Base-by-base conservation (phyloP, 208 protist genomes). In the Strigomonas culicis region DNA sequence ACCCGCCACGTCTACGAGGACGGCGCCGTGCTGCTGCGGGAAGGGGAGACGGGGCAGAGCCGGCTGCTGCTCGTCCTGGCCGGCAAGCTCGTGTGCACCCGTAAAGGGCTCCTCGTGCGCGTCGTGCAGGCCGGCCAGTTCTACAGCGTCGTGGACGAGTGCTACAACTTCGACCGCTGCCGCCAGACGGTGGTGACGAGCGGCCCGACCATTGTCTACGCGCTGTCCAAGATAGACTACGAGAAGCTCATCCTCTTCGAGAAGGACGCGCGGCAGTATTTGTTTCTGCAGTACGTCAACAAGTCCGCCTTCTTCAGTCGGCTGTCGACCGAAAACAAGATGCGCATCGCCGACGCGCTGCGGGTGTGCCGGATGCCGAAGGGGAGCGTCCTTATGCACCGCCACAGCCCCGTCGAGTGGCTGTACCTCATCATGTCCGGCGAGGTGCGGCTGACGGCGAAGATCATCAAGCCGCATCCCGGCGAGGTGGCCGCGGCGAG, bases 371-470 rank as follows among this genome's bases (percentile, higher is more conserved):
- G 60, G n/a, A 63, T 90, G 55, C 52, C 70, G 28, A 63, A 77
- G 27, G 82, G 79, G 0, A 61, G 63, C 34, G 61, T 71, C 8
- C 65, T 95, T 19, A 63, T 74, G 25, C 55, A 75, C 41, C 71
- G 75, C 25, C 78, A 82, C 11, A 62, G 69, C 17, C 62, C 70
- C 7, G 80, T 91, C 43, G 77, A 92, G 66, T 93, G 86, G 84
- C 72, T 95, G 60, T 88, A 88, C 73, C 60, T 95, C 11, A 73
- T 95, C 28, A 75, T 95, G 55, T 77, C 76, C 15, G 90, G 90
- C 30, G 76, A 67, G 1, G 77, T 91, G 17, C 66, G 61, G 50
- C 67, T 82, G 67, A 74, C 72, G 27, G 67, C 41, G 15, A 36
- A 55, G 13, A 66, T 21, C 36, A 62, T 36, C 36, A 64, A 27